phyloP scores from a whole-genome alignment of 192 early-diverging fungal genomes.

The Coemansia sp. region DNA sequence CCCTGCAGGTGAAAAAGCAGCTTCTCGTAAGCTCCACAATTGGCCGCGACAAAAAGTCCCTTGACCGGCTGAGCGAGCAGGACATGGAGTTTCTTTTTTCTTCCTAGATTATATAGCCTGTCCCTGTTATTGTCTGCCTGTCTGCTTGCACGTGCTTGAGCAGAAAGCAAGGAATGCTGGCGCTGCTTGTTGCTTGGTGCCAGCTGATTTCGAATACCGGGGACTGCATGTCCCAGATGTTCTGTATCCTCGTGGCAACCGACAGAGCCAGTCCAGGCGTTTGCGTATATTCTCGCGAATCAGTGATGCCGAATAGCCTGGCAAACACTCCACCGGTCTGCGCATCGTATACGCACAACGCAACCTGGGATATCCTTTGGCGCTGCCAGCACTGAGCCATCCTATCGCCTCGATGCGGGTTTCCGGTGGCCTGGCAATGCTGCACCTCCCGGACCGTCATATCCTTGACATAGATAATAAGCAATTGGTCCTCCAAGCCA shows the following conservation, averaged over 20 bases:
- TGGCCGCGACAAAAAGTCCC: slow-evolving; percentile 73
- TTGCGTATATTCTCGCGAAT: too few relatives aligned
- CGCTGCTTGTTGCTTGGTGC: background rate
- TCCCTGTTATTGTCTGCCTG: slow-evolving; percentile 2
- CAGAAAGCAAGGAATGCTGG: slow-evolving; percentile 9
- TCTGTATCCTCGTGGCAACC: background rate
- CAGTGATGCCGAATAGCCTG: too few relatives aligned
- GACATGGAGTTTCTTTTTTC: slow-evolving; percentile 86
- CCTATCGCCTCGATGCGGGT: too few relatives aligned
- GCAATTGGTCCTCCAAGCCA: background rate
- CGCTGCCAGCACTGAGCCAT: too few relatives aligned
- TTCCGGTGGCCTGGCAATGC: too few relatives aligned
- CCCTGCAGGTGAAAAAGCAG: slow-evolving; percentile 93
- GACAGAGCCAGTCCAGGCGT: too few relatives aligned
- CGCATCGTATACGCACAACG: slow-evolving; percentile 23
- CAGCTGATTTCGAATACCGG: slow-evolving; percentile 23
- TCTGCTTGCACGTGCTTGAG: slow-evolving; percentile 6
- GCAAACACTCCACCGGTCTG: slow-evolving; percentile 26
- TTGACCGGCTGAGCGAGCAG: slow-evolving; percentile 68
- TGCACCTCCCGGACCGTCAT: background rate
- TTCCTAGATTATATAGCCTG: slow-evolving; percentile 49
- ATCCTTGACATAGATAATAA: slow-evolving; percentile 21
- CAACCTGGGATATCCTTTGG: slow-evolving; percentile 6
- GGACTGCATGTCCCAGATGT: slow-evolving; percentile 1
- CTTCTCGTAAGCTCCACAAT: slow-evolving; percentile 85